Evolutionary conservation across 1,284 basidiomycete genomes (phyloP), one percentile per base, ranked within the genome.

Genomic region (Heliocybe sulcata): DNA sequence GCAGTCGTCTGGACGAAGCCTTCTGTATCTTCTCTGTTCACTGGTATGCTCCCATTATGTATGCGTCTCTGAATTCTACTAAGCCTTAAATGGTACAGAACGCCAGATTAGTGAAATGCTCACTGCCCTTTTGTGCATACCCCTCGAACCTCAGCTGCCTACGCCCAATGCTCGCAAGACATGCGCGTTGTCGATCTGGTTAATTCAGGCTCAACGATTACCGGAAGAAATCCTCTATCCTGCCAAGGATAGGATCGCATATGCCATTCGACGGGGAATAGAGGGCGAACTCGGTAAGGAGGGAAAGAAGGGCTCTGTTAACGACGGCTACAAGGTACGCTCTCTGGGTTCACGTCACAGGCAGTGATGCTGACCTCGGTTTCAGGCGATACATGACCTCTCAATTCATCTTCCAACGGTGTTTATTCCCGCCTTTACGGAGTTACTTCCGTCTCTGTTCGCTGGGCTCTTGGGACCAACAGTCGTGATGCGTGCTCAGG

Each of bases 141-240:
- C 87, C 1, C 71, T 89, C 26, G 79, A 83, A 0, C 71, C 77
- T 3, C 71, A 77, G 29, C 68, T 92, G 0, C 89, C 88, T 1
- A 90, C 88, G 2, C 84, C 85, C 1, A 91, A 90, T 64, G 79
- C 87, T 9, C 80, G 90, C n/a, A 92, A 92, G 66, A 91, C 88
- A 1, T 89, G 79, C 57, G 87, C 86, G 2, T 68, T 91, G 25
- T 77, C 84, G 1, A 86, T 91, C 22, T 85, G 82, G 79, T 70
- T 89, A 1, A 63, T 92, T 14, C 87, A 89, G 62, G 72, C 71
- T 1, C 85, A 88, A 60, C 80, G 85, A 6, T 75, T 92, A 9
- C 83, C 89, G 19, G 68, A 71, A 23, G 68, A 73, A 0, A 76
- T 90, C 14, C 71, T 91, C 14, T 61, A 68, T 16, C 81, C 82